Base-by-base conservation (phyloP, 345 rosid species). In the Mercurialis annua region DNA sequence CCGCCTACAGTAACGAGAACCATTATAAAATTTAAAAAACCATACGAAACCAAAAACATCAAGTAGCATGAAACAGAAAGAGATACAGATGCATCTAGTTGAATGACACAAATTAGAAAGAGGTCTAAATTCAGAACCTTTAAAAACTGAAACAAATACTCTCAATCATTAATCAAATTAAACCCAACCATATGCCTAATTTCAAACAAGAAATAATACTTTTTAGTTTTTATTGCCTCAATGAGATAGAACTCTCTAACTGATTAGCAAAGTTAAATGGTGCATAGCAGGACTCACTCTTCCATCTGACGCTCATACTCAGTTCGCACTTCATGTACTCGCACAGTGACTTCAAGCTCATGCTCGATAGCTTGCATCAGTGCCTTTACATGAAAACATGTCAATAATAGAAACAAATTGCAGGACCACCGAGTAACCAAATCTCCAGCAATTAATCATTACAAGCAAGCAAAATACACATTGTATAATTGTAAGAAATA, bases 271-370 rank as follows among this genome's bases (percentile, higher is more conserved):
- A 1, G 30, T 46, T 50, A 40, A 20, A 65, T 57, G 34, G 11
- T 18, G 48, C 66, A 71, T 43, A 48, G 65, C 1, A 29, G 71
- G 62, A 82, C 99, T 83, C 80, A 94, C 98, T 85, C 99, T 83
- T 94, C 89, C 81, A 89, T 81, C 80, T 92, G 98, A 66, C 89
- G 89, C 71, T 85, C 98, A 67, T 94, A 89, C 67, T 84, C 96
- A 53, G 90, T 72, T 27, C 99, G 97, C 47, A 91, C 99, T 88
- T 92, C 99, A 68, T 89, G 90, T 31, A 94, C 93, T 62, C 90
- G 85, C 9, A 94, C 84, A 46, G 83, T 90, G 71, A 94, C 89
- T 86, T 94, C 99, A 71, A 92, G 90, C 66, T 94, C 99, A 77
- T 94, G 97, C 81, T 92, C 99, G 80, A 94, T 84, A 47, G 88